Conservation (phyloP, 768 basidiomycete species). For the Russula virescens region DNA sequence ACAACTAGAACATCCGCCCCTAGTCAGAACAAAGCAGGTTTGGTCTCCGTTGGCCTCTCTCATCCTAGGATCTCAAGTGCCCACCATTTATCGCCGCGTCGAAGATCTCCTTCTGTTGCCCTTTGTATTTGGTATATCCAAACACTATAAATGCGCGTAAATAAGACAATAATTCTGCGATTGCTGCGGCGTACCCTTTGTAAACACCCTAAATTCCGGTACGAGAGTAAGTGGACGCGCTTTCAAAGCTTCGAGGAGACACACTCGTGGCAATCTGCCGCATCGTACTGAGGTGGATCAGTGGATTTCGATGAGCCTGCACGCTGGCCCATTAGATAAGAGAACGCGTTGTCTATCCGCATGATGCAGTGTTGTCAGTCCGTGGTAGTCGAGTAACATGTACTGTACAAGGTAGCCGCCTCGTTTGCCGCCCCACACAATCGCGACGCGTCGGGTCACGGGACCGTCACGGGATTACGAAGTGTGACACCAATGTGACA, state of each 20-base stretch:
- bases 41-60: not conserved
- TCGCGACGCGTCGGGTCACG: constrained; percentile 11
- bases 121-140: constrained; percentile 61
- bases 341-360: constrained; percentile 11
- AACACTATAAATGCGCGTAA: constrained; percentile 47
- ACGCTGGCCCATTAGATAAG: constrained; percentile 3
- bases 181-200: not conserved
- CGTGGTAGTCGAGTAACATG: too few relatives aligned
- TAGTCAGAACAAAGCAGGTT: constrained; percentile 26
- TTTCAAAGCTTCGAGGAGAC: not conserved
- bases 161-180: too few relatives aligned
- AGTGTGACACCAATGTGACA: not conserved
- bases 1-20: constrained; percentile 72
- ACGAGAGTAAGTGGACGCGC: not conserved
- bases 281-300: not conserved
- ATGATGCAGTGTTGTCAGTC: not conserved
- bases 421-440: too few relatives aligned
- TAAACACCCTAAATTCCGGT: constrained; percentile 6
- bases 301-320: not conserved
- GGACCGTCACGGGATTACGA: not conserved
- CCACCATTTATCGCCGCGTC: constrained; percentile 61
- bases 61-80: constrained; percentile 1
- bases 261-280: constrained; percentile 13
- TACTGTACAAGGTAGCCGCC: too few relatives aligned
- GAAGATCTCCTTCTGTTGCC: constrained; percentile 72